Base-by-base conservation (phyloP, 2,329 filamentous ascomycete genomes). In the Kalaharituber pfeilii region DNA sequence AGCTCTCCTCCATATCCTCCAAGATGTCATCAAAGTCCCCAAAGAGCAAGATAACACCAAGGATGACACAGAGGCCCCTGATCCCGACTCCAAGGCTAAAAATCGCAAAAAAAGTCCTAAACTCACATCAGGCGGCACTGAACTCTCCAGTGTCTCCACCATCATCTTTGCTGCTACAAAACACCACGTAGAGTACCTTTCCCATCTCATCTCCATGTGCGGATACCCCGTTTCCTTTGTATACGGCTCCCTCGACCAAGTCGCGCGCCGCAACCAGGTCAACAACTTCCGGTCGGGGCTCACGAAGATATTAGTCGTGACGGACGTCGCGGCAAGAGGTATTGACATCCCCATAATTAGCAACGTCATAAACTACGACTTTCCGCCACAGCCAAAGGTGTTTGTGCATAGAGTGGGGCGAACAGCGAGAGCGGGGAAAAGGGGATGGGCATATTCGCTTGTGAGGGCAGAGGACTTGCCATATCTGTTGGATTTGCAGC, bases 321-420 rank as follows among this genome's bases (percentile, higher is more conserved):
- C 91, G 1, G 91, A 98, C 67, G 87, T 98, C 53, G 91, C 91
- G 13, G 91, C 91, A 22, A 78, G 91, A 73, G 89, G 91, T 79
- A 93, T 98, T 58, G 91, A 98, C 78, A 94, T 98, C 62, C 91
- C 91, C 0, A 78, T 95, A 49, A 75, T 98, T 30, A 88, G 86
- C 54, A 96, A 98, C 66, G 91, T 98, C 56, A 89, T 98, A 72
- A 96, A 98, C 72, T 98, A 94, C 69, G 89, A 96, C 66, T 98
- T 98, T 60, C 89, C 91, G 2, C 84, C 89, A 1, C 91, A 96
- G 65, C 86, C 91, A 20, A 98, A 98, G 70, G 81, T 98, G 42
- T 98, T 93, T 64, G 84, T 98, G 26, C 91, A 98, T 69, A 82
- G 91, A 66, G 91, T 98, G 49, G 91, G 91, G 64, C 82, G 91